These are phyloP conservation scores for Mycena epipterygia DNA, from an alignment of 768 basidiomycete species.

Conservation along the genomic window DNA sequence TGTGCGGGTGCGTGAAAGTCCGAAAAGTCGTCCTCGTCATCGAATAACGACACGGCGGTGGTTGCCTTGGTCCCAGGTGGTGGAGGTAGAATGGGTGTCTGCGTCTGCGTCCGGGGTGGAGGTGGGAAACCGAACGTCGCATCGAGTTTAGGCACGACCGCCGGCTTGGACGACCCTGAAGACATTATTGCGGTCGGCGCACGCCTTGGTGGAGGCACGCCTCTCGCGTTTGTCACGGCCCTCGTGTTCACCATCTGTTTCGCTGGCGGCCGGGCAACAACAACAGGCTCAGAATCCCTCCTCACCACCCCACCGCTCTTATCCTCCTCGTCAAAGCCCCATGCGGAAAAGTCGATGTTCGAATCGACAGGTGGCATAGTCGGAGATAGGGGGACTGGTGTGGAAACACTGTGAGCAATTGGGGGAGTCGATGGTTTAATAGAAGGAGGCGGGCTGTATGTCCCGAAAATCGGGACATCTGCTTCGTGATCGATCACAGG, in stretches of 20 bases:
- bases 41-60: constrained; percentile 38
- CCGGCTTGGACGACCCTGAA: constrained; percentile 29
- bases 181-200: constrained; percentile 36
- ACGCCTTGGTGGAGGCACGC: constrained; percentile 40
- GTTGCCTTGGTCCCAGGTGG: constrained; percentile 44
- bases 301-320: constrained; percentile 21
- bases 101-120: constrained; percentile 35
- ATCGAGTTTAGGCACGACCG: constrained; percentile 37
- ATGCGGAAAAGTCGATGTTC: constrained; percentile 34
- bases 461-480: constrained; percentile 31
- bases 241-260: constrained; percentile 21
- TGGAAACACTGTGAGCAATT: constrained; percentile 9
- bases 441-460: constrained; percentile 15
- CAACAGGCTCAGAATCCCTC: constrained; percentile 15
- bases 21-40: constrained; percentile 68
- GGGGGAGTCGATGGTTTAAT: constrained; percentile 18
- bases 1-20: constrained; percentile 58
- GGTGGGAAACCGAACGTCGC: constrained; percentile 30
- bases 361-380: constrained; percentile 25
- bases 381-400: constrained; percentile 1
- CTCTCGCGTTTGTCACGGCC: constrained; percentile 14
- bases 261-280: neutral
- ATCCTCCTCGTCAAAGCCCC: constrained; percentile 35
- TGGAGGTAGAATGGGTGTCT: constrained; percentile 39
- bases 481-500: constrained; percentile 1